These are phyloP conservation scores for Puccinia polysora DNA, from an alignment of 1,284 basidiomycete species.

Conservation along the genomic window DNA sequence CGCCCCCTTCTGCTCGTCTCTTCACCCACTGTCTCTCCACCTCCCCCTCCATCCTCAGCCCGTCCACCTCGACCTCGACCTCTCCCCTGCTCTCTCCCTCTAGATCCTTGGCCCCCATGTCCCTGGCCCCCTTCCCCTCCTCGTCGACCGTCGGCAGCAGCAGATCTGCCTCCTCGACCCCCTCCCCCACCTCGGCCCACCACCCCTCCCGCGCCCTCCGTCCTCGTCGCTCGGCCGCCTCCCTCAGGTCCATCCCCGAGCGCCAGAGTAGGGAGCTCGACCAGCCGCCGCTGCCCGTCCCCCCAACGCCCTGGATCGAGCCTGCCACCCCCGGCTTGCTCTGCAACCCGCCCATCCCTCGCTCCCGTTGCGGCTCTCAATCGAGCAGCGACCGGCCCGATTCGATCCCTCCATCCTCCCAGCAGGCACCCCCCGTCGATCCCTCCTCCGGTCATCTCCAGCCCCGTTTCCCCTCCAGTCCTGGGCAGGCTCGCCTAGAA, in stretches of 20 bases:
- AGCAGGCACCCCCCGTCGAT: background rate
- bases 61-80: background rate
- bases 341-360: background rate
- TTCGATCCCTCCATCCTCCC: background rate
- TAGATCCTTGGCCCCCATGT: background rate
- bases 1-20: no score
- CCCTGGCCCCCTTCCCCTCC: constrained; percentile 3
- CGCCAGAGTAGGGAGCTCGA: constrained; percentile 29
- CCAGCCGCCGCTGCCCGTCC: constrained; percentile 34
- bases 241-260: constrained; percentile 38
- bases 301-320: constrained; percentile 37
- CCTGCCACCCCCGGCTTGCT: constrained; percentile 15
- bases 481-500: constrained; percentile 13
- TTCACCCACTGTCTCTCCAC: background rate
- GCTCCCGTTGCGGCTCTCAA: constrained; percentile 4
- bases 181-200: background rate
- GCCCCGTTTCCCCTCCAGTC: background rate
- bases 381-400: background rate
- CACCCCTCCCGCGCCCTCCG: constrained; percentile 6
- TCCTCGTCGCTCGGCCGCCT: constrained; percentile 31
- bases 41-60: background rate
- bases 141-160: background rate
- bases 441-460: constrained; percentile 1
- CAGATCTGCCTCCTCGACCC: background rate
- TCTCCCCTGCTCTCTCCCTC: background rate